phyloP scores from a whole-genome alignment of 805 yeast species.

The Candida coquimbonensis region DNA sequence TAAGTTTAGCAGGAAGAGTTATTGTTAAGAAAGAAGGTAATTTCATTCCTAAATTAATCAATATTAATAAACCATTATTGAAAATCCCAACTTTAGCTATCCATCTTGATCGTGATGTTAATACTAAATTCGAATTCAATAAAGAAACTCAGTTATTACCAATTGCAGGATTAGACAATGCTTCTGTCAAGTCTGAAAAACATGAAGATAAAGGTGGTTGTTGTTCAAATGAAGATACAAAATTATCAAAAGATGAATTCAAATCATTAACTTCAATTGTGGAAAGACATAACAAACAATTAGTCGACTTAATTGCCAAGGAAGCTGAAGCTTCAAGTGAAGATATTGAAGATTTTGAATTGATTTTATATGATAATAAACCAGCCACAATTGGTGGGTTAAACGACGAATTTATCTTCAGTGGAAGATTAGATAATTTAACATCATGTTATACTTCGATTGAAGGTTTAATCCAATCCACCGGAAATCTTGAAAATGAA shows the following conservation, averaged over 20 bases:
- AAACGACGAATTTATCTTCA: constrained; percentile 82
- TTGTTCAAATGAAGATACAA: constrained; percentile 44
- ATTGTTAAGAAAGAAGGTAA: constrained; percentile 50
- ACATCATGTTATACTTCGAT: constrained; percentile 81
- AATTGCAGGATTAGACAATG: constrained; percentile 59
- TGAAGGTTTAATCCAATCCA: constrained; percentile 57
- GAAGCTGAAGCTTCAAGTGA: constrained; percentile 46
- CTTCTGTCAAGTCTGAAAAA: constrained; percentile 16
- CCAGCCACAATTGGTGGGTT: constrained; percentile 81
- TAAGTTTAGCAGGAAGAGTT: constrained; percentile 88
- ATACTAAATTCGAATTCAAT: constrained; percentile 78
- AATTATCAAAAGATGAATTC: constrained; percentile 47
- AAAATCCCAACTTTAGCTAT: constrained; percentile 94
- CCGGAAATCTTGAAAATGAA: constrained; percentile 35
- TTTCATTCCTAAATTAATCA: constrained; percentile 60
- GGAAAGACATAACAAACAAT: constrained; percentile 69
- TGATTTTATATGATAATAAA: constrained; percentile 80
- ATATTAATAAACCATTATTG: constrained; percentile 75
- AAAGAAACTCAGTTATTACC: constrained; percentile 84
- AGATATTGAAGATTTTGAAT: constrained; percentile 84
- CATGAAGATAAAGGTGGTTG: constrained; percentile 25
- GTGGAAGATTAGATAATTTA: constrained; percentile 87
- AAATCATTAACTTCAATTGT: constrained; percentile 57
- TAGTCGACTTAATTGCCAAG: constrained; percentile 61
- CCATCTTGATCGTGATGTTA: constrained; percentile 75